phyloP scores from a whole-genome alignment of 2,329 filamentous ascomycete genomes.

The Calonectria pseudoturangicola region DNA sequence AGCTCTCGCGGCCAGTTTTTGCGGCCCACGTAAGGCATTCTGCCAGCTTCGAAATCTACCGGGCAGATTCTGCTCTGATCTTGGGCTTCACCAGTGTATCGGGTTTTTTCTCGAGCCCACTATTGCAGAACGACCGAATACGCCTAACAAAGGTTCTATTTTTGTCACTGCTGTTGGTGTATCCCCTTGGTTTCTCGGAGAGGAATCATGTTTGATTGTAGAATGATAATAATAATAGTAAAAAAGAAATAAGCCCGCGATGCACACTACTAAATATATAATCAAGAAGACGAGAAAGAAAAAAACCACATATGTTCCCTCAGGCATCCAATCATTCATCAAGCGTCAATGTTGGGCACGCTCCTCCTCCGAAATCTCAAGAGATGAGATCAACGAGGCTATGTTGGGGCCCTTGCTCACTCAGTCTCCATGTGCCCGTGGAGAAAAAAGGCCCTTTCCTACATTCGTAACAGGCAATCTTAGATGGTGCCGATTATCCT shows the following conservation, averaged over 20 bases:
- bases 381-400: slow-evolving; percentile 16
- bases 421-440: not conserved
- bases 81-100: slow-evolving; percentile 21
- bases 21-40: slow-evolving; percentile 50
- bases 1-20: slow-evolving; percentile 24
- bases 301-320: not conserved
- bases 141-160: not conserved
- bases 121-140: not conserved
- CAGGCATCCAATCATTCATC: slow-evolving; percentile 2
- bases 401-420: slow-evolving; percentile 5
- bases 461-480: not conserved
- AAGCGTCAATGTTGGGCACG: not conserved
- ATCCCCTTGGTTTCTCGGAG: not conserved
- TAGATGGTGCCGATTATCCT: not conserved
- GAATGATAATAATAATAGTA: not conserved
- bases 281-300: no score
- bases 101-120: slow-evolving; percentile 20
- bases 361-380: not conserved
- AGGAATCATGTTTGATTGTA: not conserved
- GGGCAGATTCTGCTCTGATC: slow-evolving; percentile 31
- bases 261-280: not conserved
- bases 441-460: not conserved
- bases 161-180: not conserved
- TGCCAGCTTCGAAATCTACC: slow-evolving; percentile 28
- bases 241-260: not conserved